Conservation (phyloP, 148 eudicot species). For the Camellia sinensis region DNA sequence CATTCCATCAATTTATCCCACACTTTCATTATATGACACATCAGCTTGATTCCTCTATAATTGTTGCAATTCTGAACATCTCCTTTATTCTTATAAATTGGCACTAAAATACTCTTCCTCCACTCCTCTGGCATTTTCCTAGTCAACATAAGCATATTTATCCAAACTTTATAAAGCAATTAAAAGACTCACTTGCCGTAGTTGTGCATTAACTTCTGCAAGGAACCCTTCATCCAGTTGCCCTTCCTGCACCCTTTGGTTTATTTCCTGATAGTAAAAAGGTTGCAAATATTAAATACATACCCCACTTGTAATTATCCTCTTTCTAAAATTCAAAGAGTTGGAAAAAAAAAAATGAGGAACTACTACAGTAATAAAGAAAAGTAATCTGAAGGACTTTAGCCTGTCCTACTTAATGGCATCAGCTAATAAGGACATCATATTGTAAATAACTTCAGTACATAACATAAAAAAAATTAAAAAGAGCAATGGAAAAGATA, state of each 20-base stretch:
- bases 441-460: neutral
- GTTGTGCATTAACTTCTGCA: conserved; percentile 92
- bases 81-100: no score
- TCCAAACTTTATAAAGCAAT: conserved; percentile 1
- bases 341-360: neutral
- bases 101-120: no score
- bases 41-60: no score
- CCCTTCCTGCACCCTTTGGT: conserved; percentile 88
- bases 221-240: conserved; percentile 92
- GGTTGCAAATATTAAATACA: conserved; percentile 9
- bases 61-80: no score
- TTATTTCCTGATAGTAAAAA: conserved; percentile 58
- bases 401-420: neutral
- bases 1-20: no score
- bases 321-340: neutral
- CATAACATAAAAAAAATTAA: neutral
- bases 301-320: neutral
- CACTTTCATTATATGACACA: no score
- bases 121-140: no score
- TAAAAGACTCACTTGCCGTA: conserved; percentile 70
- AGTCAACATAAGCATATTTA: neutral
- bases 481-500: neutral
- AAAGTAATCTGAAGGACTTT: neutral
- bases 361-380: neutral
- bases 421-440: neutral